Conservation (phyloP, 1,139 yeast genomes). For the Sugiyamaella neomexicana region DNA sequence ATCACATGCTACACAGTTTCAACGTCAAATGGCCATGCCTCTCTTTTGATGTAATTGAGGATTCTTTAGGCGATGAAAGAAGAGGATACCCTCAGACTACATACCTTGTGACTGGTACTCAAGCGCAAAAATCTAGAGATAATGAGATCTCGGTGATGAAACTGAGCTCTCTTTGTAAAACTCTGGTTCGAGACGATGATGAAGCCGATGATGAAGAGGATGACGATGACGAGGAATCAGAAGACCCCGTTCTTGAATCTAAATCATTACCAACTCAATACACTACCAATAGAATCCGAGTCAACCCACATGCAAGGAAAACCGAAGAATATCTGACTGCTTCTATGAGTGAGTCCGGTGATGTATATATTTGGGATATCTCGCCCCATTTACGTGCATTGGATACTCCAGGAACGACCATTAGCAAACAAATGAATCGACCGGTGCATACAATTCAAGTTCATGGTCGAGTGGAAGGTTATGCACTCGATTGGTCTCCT, state of each 20-base stretch:
- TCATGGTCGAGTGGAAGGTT: constrained; percentile 97
- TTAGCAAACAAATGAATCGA: constrained; percentile 74
- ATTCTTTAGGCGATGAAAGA: constrained; percentile 81
- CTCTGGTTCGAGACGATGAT: constrained; percentile 75
- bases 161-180: constrained; percentile 76
- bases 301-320: constrained; percentile 71
- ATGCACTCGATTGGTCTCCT: constrained; percentile 97
- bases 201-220: constrained; percentile 62
- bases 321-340: constrained; percentile 88
- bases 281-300: constrained; percentile 88
- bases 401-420: constrained; percentile 80
- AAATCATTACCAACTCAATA: constrained; percentile 73
- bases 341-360: constrained; percentile 87
- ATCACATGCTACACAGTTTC: constrained; percentile 93
- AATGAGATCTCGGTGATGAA: constrained; percentile 86
- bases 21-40: constrained; percentile 97
- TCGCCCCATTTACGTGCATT: constrained; percentile 79
- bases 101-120: constrained; percentile 89
- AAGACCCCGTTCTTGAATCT: constrained; percentile 85
- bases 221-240: constrained; percentile 71
- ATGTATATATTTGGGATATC: constrained; percentile 80
- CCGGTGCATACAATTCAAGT: constrained; percentile 81
- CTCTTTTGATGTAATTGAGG: constrained; percentile 87
- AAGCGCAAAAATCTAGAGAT: constrained; percentile 83
- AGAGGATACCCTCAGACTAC: constrained; percentile 86